Base-by-base conservation (phyloP, 306 rosid genomes). In the Prunus mira region DNA sequence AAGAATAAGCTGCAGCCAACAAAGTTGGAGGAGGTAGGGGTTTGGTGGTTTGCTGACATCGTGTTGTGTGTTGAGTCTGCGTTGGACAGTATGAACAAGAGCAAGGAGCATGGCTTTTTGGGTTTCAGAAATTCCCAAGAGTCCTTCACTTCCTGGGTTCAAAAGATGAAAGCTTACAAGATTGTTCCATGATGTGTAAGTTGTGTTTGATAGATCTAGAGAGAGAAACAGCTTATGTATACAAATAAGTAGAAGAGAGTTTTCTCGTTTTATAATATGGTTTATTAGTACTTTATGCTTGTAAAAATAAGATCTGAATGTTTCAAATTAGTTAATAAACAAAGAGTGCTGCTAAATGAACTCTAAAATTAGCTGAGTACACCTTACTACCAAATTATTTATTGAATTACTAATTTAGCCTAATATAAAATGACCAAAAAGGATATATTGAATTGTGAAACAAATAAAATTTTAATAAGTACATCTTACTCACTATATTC, bases 111-210 rank as follows among this genome's bases (percentile, higher is more conserved):
- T 55, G 88, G 91, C 0, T 82, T 82, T 64, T 68, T 87, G 72
- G 91, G 91, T 9, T 87, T 85, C 49, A 82, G 89, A 61, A 87
- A 87, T 76, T 80, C 84, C 52, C 64, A 76, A 54, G 78, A 78
- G 27, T 87, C 87, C 3, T 71, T 87, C 3, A 9, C 78, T 1
- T 30, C 50, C 56, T 87, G 89, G 91, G 72, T 82, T 11, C 79
- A 87, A 12, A 87, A 80, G 79, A 78, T 63, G 41, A 87, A 49
- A 2, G 52, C 65, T 72, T 84, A 34, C 60, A 87, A 87, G 69
- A 87, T 87, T 72, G 88, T 87, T 47, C 86, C 90, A 32, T 57
- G 63, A 57, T 9, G 12, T 22, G 63, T 57, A 22, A 34, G 41
- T 34, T 34, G 41, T 38, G 43, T 38, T 38, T 38, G 43, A 38